Conservation (phyloP, 1,139 yeast genomes). For the Diutina catenulata region DNA sequence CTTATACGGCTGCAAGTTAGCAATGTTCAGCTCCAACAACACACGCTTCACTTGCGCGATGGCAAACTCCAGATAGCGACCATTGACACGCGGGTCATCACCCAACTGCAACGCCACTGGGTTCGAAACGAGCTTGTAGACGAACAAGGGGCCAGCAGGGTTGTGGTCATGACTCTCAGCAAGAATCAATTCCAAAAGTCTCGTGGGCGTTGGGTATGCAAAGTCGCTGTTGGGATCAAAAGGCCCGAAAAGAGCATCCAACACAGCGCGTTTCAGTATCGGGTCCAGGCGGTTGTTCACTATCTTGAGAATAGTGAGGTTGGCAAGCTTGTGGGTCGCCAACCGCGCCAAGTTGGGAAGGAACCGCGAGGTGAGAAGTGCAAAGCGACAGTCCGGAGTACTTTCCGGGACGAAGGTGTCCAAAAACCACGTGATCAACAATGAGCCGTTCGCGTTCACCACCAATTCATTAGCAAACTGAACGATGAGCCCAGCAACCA, state of each 20-base stretch:
- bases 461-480: conserved; percentile 73
- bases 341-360: conserved; percentile 51
- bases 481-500: conserved; percentile 73
- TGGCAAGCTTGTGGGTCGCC: conserved; percentile 80
- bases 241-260: conserved; percentile 55
- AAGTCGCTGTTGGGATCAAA: conserved; percentile 16
- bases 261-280: conserved; percentile 46
- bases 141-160: conserved; percentile 73
- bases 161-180: conserved; percentile 33
- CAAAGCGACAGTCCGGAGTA: conserved; percentile 21
- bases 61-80: conserved; percentile 44
- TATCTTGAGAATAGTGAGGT: conserved; percentile 70
- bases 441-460: conserved; percentile 76
- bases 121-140: conserved; percentile 65
- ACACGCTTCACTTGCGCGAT: conserved; percentile 49
- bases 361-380: conserved; percentile 35
- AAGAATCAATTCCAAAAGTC: conserved; percentile 32
- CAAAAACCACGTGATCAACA: conserved; percentile 85
- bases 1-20: conserved; percentile 62
- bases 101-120: conserved; percentile 33
- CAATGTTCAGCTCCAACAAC: conserved; percentile 44
- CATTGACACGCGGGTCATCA: conserved; percentile 16
- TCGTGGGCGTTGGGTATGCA: conserved; percentile 16
- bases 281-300: conserved; percentile 59
- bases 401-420: conserved; percentile 52